Evolutionary conservation across 2,329 filamentous ascomycete species (phyloP), one percentile per base, ranked within the genome.

Genomic region (Pyrenochaeta sp.): DNA sequence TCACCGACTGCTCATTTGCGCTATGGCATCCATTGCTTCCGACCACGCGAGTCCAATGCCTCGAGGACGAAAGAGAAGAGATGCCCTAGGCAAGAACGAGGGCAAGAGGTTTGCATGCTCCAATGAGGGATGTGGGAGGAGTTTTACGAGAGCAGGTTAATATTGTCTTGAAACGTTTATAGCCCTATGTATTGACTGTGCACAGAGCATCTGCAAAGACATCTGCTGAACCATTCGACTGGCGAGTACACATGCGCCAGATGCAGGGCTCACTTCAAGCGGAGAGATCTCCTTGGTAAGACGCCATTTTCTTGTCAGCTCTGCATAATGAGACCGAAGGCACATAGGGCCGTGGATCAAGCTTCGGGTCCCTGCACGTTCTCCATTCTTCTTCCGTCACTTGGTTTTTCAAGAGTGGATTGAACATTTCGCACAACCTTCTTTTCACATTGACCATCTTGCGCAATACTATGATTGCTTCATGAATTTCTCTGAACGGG

Each of bases 141-240:
- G 90, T 72, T 98, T 98, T 76, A 97, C 93, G 9, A 87, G 94
- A 74, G 94, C 94, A n/a, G 36, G 36, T 39, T n/a, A 19, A 19
- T 39, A 39, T 39, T n/a, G 15, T 13, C 36, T 39, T 5, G 36
- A 2, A 8, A 19, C 15, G 36, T 3, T 19, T 19, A 39, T 39
- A 39, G 7, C 32, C 9, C 36, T 39, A 39, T 19, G 36, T 39
- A 39, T 39, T 39, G 36, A 39, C 36, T n/a, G 36, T 39, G 13
- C n/a, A 39, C 36, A 7, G 94, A 98, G 79, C 94, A 98, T 82
- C 82, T 98, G 81, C 97, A 97, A 79, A 89, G 94, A 47, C 94
- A 98, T 80, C 91, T 97, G 78, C 81, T 98, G 63, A 98, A 98
- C 74, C 94, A 91, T 90, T 84, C 78, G 83, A 72, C 62, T 24